These are phyloP conservation scores for Lycium ferocissimum DNA, from an alignment of 257 asterid species.

Conservation along the genomic window DNA sequence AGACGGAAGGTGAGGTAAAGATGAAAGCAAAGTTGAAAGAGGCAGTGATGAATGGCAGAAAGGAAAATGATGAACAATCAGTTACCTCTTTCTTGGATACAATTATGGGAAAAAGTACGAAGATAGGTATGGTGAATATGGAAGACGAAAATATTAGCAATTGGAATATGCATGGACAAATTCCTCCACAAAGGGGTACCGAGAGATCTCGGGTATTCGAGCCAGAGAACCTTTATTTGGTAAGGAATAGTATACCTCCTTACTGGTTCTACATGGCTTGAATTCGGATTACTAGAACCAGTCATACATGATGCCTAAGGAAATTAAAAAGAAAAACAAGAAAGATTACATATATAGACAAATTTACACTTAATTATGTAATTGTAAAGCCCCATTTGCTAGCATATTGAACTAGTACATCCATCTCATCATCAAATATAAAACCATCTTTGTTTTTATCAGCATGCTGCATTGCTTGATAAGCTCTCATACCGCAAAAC, in stretches of 20 bases:
- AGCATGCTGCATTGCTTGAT: background rate
- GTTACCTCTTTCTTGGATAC: conserved; percentile 63
- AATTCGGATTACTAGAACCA: background rate
- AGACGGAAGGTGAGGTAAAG: conserved; percentile 57
- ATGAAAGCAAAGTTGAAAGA: conserved; percentile 70
- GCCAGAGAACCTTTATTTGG: background rate
- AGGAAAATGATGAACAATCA: conserved; percentile 56
- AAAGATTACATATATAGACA: background rate
- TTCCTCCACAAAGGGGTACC: background rate
- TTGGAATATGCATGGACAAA: conserved; percentile 55
- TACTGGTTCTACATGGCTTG: background rate
- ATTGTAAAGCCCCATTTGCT: background rate
- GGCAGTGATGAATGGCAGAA: conserved; percentile 31
- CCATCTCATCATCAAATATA: conserved; percentile 27
- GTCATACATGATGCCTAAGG: background rate
- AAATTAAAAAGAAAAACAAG: too few species aligned
- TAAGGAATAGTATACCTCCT: background rate
- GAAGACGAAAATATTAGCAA: conserved; percentile 65
- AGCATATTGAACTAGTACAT: conserved; percentile 11
- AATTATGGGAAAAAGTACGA: conserved; percentile 48
- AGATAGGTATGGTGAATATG: conserved; percentile 78
- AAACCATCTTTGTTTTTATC: conserved; percentile 33
- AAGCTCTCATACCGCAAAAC: conserved; percentile 34
- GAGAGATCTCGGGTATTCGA: background rate
- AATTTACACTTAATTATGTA: background rate